Evolutionary conservation across 805 yeast species (phyloP).

Genomic region (Candida orba): DNA sequence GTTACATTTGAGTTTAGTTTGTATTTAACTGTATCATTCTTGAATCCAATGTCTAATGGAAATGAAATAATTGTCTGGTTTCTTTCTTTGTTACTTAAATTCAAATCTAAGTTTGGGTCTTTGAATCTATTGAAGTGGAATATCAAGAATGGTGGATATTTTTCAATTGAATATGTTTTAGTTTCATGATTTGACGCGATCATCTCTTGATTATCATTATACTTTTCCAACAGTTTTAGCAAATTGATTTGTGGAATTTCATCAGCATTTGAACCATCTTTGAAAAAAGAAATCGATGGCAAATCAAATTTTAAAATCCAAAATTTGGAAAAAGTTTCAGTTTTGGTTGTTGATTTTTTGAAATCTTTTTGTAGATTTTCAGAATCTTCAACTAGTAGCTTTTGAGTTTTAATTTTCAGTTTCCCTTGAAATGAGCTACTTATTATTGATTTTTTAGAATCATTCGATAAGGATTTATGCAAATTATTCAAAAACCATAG

Average conservation of each 20-base stretch:
- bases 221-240: conserved; percentile 36
- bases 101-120: conserved; percentile 27
- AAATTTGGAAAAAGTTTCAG: conserved; percentile 28
- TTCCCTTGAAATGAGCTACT: conserved; percentile 47
- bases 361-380: conserved; percentile 6
- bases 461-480: conserved; percentile 20
- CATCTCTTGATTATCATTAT: conserved; percentile 27
- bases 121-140: conserved; percentile 51
- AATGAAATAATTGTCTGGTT: conserved; percentile 62
- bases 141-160: conserved; percentile 47
- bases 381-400: conserved; percentile 21
- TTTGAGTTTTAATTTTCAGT: conserved; percentile 29
- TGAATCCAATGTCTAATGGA: conserved; percentile 31
- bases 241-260: conserved; percentile 48
- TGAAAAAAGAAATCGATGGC: conserved; percentile 52
- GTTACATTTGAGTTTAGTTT: conserved; percentile 43
- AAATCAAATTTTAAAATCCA: conserved; percentile 52
- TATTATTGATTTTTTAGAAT: conserved; percentile 21
- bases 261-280: conserved; percentile 37
- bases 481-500: conserved; percentile 52
- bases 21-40: conserved; percentile 26
- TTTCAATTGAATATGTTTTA: conserved; percentile 31
- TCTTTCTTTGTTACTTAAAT: conserved; percentile 32
- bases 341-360: conserved; percentile 6
- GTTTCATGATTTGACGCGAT: conserved; percentile 28